A percentile compares a stretch with the other conserved stretches of the same genome.
phyloP scores from a whole-genome alignment of 495 filamentous ascomycete genomes.

The Sordaria brevicollis region DNA sequence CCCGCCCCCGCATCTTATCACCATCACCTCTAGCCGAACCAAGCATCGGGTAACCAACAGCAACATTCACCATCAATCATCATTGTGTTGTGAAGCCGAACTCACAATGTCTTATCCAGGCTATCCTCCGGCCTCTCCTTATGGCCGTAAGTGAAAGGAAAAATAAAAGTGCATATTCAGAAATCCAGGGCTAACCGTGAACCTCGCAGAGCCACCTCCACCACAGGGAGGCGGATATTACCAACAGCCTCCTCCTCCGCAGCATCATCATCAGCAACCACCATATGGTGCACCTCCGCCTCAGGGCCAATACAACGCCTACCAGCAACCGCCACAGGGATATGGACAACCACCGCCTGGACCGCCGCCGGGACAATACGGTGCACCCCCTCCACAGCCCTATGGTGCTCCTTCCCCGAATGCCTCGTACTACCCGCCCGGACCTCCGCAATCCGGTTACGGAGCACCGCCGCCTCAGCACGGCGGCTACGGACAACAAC shows the following conservation, averaged over 20 bases:
- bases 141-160: conserved; percentile 19
- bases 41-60: background rate
- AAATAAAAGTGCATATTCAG: background rate
- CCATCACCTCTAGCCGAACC: background rate
- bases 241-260: conserved; percentile 14
- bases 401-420: conserved; percentile 1
- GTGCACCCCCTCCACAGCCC: conserved; percentile 4
- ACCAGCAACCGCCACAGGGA: conserved; percentile 6
- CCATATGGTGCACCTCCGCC: conserved; percentile 7
- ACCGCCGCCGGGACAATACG: conserved; percentile 4
- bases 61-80: background rate
- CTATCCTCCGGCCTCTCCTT: conserved; percentile 13
- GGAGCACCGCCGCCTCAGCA: background rate
- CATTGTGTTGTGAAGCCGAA: background rate
- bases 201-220: conserved; percentile 17
- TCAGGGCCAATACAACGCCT: conserved; percentile 7
- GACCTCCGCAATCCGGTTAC: background rate
- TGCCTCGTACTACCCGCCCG: conserved; percentile 4
- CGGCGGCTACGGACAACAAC: background rate
- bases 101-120: conserved; percentile 20
- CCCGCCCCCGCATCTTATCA: background rate
- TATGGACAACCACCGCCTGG: conserved; percentile 3
- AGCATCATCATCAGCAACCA: conserved; percentile 4
- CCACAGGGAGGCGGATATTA: conserved; percentile 20
- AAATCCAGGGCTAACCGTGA: background rate